Conservation (phyloP, 805 yeast genomes). For the Grigorovia jiainica region DNA sequence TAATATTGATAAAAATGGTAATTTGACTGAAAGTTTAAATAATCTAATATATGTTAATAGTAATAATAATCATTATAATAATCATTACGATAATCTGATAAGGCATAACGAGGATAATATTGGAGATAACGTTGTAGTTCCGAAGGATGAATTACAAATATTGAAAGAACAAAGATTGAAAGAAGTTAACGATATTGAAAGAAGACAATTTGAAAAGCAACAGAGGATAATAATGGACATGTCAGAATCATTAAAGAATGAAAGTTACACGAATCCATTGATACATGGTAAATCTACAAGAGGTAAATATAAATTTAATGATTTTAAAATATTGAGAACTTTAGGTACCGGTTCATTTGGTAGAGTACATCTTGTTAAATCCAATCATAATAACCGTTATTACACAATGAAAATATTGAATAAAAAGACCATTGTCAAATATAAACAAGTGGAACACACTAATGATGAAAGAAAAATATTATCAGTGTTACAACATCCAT, state of each 20-base stretch:
- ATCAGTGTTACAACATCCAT: conserved; percentile 80
- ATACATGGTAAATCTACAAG: conserved; percentile 17
- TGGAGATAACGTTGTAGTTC: too few species aligned
- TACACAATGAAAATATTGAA: conserved; percentile 90
- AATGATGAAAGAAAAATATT: conserved; percentile 90
- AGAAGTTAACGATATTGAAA: background rate
- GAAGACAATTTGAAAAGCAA: background rate
- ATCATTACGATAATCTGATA: too few species aligned
- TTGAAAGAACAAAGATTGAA: conserved; percentile 1
- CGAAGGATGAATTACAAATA: conserved; percentile 3
- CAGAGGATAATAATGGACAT: background rate
- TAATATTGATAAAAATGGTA: too few species aligned
- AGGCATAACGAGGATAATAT: too few species aligned
- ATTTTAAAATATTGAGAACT: conserved; percentile 78
- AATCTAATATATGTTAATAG: too few species aligned
- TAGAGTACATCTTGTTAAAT: conserved; percentile 79
- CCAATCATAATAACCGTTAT: conserved; percentile 82
- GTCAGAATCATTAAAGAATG: background rate
- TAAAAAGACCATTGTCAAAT: conserved; percentile 77
- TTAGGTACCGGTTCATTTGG: conserved; percentile 96
- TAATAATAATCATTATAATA: background rate
- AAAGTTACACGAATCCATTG: background rate
- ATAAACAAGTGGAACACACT: conserved; percentile 94
- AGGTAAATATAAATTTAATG: conserved; percentile 74
- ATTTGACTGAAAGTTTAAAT: too few species aligned